Evolutionary conservation across 2,329 filamentous ascomycete genomes (phyloP), one percentile per base, ranked within the genome.

Genomic region (Penicillium sp.): DNA sequence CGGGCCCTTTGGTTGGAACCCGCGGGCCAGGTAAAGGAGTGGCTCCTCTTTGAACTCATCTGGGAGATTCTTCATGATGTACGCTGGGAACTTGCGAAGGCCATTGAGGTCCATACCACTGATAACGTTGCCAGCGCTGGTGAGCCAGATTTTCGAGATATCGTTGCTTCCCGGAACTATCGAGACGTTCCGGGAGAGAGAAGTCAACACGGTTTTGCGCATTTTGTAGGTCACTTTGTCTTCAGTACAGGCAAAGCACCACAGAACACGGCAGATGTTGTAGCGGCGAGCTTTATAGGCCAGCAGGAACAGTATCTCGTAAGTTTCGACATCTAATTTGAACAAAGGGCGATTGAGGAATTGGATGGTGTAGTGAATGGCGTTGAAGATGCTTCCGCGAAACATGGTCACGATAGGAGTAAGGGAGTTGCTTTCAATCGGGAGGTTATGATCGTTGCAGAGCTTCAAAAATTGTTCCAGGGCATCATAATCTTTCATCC

Each of bases 181-280:
- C 1, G 56, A 44, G 4, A 49, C 54, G 34, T 69, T 67, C n/a
- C 64, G 54, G n/a, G 53, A 39, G 6, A 76, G 58, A 38, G 70
- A 71, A 31, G 36, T 53, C 23, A 64, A 45, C 6, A 77, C 65
- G 7, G 60, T 49, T 23, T 65, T 52, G 45, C 64, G 66, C 70
- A 76, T 76, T 4, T 57, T 56, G 24, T 53, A 53, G 15, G 64
- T 73, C 10, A 71, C 70, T 10, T 43, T 38, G 8, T 64, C 65
- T 15, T 67, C 47, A 51, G 78, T 65, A 56, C 77, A 79, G 6
- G 76, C 74, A 62, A 78, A 77, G 54, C 68, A 67, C 78, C 78
- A 80, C 6, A 80, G 54, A 8, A 79, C 74, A 10, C 73, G 73
- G 46, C 71, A 74, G 10, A 75, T 61, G 48, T 79, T 80, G 55